Conservation (phyloP, 83 land plant genomes). For the Diphasiastrum complanatum region DNA sequence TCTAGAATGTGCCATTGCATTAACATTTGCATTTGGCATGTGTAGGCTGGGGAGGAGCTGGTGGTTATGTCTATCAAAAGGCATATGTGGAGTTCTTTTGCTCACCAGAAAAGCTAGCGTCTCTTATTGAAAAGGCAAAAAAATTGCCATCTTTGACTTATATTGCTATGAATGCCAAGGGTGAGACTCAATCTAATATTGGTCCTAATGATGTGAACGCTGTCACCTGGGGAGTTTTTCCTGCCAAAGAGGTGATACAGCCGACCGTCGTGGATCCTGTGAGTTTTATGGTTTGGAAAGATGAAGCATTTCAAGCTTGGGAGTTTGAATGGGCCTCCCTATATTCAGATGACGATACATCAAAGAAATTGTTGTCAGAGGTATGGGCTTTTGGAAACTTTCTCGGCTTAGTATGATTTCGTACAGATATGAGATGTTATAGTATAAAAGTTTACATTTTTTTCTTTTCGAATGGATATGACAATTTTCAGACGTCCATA, state of each 20-base stretch:
- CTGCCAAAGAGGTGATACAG: conserved; percentile 87
- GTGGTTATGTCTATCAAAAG: conserved; percentile 96
- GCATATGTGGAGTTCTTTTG: conserved; percentile 94
- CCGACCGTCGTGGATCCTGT: conserved; percentile 90
- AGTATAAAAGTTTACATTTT: neutral
- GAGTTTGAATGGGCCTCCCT: conserved; percentile 67
- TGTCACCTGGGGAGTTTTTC: conserved; percentile 98
- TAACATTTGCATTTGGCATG: neutral
- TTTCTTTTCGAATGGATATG: too few relatives aligned
- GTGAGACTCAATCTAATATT: conserved; percentile 55
- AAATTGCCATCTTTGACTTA: conserved; percentile 50
- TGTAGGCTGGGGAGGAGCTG: conserved; percentile 95
- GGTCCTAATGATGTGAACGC: conserved; percentile 67
- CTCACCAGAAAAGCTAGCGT: conserved; percentile 49
- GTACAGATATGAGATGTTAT: neutral
- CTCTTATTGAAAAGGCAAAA: conserved; percentile 55
- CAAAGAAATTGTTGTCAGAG: conserved; percentile 60
- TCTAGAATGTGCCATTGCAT: too few relatives aligned
- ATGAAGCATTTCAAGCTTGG: conserved; percentile 95
- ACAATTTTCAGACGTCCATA: neutral
- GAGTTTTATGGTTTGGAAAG: conserved; percentile 94
- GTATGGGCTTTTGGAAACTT: conserved; percentile 24
- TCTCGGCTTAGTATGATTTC: neutral
- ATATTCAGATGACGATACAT: conserved; percentile 67
- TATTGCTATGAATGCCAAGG: conserved; percentile 78